These are phyloP conservation scores for Oehlia diaphana DNA, from an alignment of 192 early-diverging fungal species.

Conservation along the genomic window DNA sequence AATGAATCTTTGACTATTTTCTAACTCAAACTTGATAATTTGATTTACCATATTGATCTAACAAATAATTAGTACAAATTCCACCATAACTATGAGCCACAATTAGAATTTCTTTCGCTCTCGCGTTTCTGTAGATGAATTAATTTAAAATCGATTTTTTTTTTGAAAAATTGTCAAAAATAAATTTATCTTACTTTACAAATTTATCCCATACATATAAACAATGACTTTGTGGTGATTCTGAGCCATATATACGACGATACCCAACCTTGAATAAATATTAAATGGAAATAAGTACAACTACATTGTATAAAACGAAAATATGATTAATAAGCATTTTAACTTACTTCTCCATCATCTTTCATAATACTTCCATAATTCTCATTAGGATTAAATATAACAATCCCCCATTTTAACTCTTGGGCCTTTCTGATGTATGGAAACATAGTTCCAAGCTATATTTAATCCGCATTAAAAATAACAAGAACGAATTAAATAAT, in stretches of 20 bases:
- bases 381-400: conserved; percentile 35
- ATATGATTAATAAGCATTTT: not conserved
- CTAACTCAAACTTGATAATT: not conserved
- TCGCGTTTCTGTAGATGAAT: not conserved
- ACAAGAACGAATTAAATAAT: not conserved
- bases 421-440: conserved; percentile 34
- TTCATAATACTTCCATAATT: conserved; percentile 7
- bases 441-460: conserved; percentile 32
- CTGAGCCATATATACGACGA: not conserved
- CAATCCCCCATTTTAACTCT: conserved; percentile 28
- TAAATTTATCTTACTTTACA: conserved; percentile 18
- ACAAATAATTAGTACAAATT: not conserved
- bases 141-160: not conserved
- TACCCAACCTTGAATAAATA: not conserved
- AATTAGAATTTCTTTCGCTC: conserved; percentile 6
- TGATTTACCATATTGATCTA: conserved; percentile 12
- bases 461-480: not conserved
- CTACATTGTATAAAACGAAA: not conserved
- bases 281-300: not conserved
- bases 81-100: conserved; percentile 27
- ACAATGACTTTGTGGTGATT: conserved; percentile 30
- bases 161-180: not conserved
- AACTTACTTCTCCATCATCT: conserved; percentile 19
- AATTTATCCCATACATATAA: conserved; percentile 37
- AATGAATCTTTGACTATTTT: not conserved